A percentile compares a stretch with the other conserved stretches of the same genome.
phyloP scores from a whole-genome alignment of 192 early-diverging fungal genomes.

The Kappamyces sp. region DNA sequence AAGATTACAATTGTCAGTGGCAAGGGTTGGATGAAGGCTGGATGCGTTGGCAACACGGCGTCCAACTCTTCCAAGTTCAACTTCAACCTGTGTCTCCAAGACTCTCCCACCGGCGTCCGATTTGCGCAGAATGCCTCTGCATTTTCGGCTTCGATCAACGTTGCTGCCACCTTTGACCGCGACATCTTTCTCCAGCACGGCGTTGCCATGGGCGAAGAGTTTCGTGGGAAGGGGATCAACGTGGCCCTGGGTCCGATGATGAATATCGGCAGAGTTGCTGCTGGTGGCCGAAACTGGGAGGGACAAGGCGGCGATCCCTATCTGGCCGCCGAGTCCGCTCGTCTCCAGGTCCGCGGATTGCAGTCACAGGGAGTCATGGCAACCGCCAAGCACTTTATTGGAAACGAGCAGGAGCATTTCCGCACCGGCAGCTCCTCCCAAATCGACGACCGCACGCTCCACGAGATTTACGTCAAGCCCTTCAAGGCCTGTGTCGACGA shows the following conservation, averaged over 20 bases:
- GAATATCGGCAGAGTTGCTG: conserved; percentile 25
- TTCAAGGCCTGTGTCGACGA: conserved; percentile 49
- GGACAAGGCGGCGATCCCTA: conserved; percentile 46
- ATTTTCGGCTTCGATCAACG: conserved; percentile 45
- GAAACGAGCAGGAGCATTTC: conserved; percentile 44
- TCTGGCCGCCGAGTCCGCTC: conserved; percentile 27
- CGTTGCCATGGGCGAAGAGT: conserved; percentile 46
- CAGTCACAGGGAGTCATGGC: conserved; percentile 48
- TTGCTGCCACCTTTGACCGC: conserved; percentile 44
- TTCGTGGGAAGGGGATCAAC: conserved; percentile 48
- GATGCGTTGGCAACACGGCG: conserved; percentile 48
- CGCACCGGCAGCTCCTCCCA: conserved; percentile 28
- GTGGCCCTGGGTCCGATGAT: conserved; percentile 47
- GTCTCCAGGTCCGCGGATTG: conserved; percentile 32
- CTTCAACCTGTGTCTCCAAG: conserved; percentile 49
- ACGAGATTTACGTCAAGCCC: conserved; percentile 55
- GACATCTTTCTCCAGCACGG: conserved; percentile 41
- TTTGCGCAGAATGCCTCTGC: conserved; percentile 34
- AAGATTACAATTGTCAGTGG: conserved; percentile 46
- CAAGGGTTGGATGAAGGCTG: conserved; percentile 31
- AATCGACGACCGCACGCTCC: conserved; percentile 50
- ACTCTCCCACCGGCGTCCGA: conserved; percentile 44
- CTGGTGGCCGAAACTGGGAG: conserved; percentile 39
- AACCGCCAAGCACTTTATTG: conserved; percentile 49
- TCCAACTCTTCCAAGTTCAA: conserved; percentile 29